A percentile compares a stretch with the other conserved stretches of the same genome.
Evolutionary conservation across 805 yeast species (phyloP).

Genomic region (Yamadazyma ubonensis): DNA sequence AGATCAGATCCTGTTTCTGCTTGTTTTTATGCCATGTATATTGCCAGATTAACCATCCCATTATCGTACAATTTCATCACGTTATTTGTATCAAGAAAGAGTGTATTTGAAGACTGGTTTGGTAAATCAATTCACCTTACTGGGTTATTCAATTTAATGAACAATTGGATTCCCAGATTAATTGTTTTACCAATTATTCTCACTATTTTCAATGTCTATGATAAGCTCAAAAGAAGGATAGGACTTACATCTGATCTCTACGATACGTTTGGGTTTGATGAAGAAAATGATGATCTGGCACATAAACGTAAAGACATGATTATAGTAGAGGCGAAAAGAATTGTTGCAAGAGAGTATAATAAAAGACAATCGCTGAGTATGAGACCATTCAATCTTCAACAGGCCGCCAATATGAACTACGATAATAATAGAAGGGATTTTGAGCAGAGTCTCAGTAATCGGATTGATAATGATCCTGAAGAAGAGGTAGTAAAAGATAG

Average conservation of each 20-base stretch:
- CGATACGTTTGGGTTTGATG: conserved; percentile 41
- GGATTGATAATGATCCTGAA: conserved; percentile 22
- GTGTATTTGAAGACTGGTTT: conserved; percentile 67
- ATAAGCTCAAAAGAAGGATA: conserved; percentile 45
- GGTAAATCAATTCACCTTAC: conserved; percentile 76
- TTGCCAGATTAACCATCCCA: conserved; percentile 80
- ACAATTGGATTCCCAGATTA: conserved; percentile 73
- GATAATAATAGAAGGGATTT: conserved; percentile 27
- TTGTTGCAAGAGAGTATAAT: conserved; percentile 32
- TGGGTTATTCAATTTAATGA: conserved; percentile 68
- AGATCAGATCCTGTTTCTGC: conserved; percentile 74
- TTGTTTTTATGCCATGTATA: conserved; percentile 75
- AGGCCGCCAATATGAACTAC: conserved; percentile 29
- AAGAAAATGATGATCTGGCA: conserved; percentile 16
- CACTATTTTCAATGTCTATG: conserved; percentile 67
- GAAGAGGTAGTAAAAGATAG: conserved; percentile 8
- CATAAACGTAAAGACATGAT: conserved; percentile 34
- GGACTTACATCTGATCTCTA: conserved; percentile 39
- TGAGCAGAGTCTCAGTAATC: conserved; percentile 20
- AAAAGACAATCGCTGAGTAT: conserved; percentile 22
- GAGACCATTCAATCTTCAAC: conserved; percentile 28
- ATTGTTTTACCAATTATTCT: conserved; percentile 67
- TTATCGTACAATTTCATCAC: conserved; percentile 76
- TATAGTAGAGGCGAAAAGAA: conserved; percentile 44
- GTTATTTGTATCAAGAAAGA: conserved; percentile 50